phyloP scores from a whole-genome alignment of 441 rosid genomes.

The Gossypium gossypioides region DNA sequence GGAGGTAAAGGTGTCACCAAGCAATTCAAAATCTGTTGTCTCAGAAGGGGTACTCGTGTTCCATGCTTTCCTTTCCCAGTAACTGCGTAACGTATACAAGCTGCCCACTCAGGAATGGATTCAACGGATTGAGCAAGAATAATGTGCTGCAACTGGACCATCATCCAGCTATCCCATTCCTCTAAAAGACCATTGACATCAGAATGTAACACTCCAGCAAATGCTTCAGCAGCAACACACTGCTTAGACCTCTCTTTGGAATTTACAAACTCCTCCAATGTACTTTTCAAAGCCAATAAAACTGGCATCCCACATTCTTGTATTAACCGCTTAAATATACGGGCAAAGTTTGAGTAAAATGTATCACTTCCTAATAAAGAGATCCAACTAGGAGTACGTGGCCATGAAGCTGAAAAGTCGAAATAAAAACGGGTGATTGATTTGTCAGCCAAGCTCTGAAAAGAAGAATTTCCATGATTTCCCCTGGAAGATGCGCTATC shows the following conservation, averaged over 20 bases:
- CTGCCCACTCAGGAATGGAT: conserved; percentile 97
- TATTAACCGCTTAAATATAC: conserved; percentile 82
- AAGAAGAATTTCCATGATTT: conserved; percentile 74
- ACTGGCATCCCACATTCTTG: conserved; percentile 98
- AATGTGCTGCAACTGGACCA: conserved; percentile 69
- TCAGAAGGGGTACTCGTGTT: conserved; percentile 63
- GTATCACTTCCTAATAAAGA: conserved; percentile 88
- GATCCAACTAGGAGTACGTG: conserved; percentile 98
- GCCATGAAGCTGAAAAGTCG: conserved; percentile 97
- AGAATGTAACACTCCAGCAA: conserved; percentile 89
- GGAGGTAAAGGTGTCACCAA: conserved; percentile 74
- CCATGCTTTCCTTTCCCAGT: conserved; percentile 97
- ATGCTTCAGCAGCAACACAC: conserved; percentile 98
- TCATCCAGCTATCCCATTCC: conserved; percentile 95
- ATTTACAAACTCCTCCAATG: conserved; percentile 75
- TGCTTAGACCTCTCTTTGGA: conserved; percentile 97
- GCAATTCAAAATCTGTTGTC: conserved; percentile 78
- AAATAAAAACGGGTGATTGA: conserved; percentile 93
- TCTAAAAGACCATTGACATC: conserved; percentile 75
- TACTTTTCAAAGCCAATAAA: conserved; percentile 53
- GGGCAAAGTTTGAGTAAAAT: conserved; percentile 86
- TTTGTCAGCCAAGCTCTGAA: conserved; percentile 91
- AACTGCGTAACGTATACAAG: conserved; percentile 97
- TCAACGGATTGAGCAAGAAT: conserved; percentile 86
- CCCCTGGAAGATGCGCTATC: conserved; percentile 76